phyloP scores from a whole-genome alignment of 1,284 basidiomycete genomes.

The Heterobasidion occidentale region DNA sequence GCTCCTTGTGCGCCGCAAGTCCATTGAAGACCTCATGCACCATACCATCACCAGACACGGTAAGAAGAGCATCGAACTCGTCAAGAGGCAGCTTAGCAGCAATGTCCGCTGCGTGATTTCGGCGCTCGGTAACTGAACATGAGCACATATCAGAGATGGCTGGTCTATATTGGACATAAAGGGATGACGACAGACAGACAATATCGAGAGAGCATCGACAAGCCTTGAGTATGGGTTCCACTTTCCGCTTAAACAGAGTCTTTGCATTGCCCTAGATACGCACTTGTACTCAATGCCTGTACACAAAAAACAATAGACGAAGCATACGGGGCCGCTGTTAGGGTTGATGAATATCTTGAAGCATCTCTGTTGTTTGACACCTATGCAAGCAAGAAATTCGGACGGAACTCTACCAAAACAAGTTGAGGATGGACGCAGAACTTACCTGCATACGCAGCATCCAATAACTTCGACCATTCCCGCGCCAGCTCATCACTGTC shows the following conservation, averaged over 20 bases:
- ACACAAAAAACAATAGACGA: not conserved
- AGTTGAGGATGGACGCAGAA: not conserved
- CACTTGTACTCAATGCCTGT: not conserved
- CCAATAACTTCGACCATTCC: constrained; percentile 49
- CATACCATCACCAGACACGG: constrained; percentile 87
- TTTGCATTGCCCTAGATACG: constrained; percentile 60
- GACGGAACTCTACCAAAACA: not conserved
- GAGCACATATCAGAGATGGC: not conserved
- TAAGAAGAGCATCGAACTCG: constrained; percentile 70
- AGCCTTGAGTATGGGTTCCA: constrained; percentile 76
- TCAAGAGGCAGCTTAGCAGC: constrained; percentile 52
- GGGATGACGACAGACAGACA: constrained; percentile 38
- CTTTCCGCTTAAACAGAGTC: constrained; percentile 52
- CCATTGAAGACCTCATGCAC: constrained; percentile 93
- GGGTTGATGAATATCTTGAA: constrained; percentile 86
- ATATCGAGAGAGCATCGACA: constrained; percentile 67
- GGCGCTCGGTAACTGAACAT: constrained; percentile 4
- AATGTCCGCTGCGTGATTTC: constrained; percentile 65
- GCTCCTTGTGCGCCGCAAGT: constrained; percentile 67
- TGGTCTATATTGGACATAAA: not conserved
- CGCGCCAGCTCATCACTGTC: constrained; percentile 29
- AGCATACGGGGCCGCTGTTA: constrained; percentile 61
- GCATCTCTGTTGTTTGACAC: constrained; percentile 38
- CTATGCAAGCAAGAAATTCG: constrained; percentile 22
- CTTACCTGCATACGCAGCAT: constrained; percentile 55